A percentile compares a stretch with the other conserved stretches of the same genome.
These are phyloP conservation scores for Gyrodon lividus DNA, from an alignment of 768 basidiomycete species.

Conservation along the genomic window DNA sequence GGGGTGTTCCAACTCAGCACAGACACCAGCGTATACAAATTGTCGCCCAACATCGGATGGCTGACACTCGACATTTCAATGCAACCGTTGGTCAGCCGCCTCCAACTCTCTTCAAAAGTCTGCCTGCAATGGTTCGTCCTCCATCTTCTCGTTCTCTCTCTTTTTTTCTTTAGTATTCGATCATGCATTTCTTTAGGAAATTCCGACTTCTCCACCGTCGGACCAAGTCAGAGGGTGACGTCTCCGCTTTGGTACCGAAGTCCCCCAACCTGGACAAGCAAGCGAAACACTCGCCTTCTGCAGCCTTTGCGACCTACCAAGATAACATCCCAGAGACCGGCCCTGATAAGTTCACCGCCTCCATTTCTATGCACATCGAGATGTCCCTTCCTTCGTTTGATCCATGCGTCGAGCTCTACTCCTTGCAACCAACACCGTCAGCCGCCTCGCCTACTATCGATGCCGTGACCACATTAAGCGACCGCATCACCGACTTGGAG, in stretches of 20 bases:
- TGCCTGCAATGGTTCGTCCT: background rate
- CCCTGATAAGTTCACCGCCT: slow-evolving; percentile 5
- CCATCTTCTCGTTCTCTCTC: background rate
- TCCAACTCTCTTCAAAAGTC: background rate
- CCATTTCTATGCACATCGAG: slow-evolving; percentile 25
- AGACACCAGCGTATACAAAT: background rate
- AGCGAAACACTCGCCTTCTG: background rate
- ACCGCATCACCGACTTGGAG: slow-evolving; percentile 13
- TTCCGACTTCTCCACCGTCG: slow-evolving; percentile 47
- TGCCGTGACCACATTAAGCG: background rate
- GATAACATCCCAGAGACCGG: background rate
- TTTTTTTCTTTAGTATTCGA: background rate
- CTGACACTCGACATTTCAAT: background rate
- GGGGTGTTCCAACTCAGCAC: background rate
- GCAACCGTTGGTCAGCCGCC: background rate
- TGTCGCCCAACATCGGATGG: background rate
- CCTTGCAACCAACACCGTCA: background rate
- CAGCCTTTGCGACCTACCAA: background rate
- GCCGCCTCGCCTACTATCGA: background rate
- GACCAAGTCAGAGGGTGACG: slow-evolving; percentile 45
- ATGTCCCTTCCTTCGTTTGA: slow-evolving; percentile 25
- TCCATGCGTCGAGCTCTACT: slow-evolving; percentile 22
- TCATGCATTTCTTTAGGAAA: slow-evolving; percentile 48
- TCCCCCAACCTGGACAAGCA: background rate
- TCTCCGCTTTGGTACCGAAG: slow-evolving; percentile 22